A percentile compares a stretch with the other conserved stretches of the same genome.
Conservation (phyloP, 805 yeast genomes). For the Candida anglica region DNA sequence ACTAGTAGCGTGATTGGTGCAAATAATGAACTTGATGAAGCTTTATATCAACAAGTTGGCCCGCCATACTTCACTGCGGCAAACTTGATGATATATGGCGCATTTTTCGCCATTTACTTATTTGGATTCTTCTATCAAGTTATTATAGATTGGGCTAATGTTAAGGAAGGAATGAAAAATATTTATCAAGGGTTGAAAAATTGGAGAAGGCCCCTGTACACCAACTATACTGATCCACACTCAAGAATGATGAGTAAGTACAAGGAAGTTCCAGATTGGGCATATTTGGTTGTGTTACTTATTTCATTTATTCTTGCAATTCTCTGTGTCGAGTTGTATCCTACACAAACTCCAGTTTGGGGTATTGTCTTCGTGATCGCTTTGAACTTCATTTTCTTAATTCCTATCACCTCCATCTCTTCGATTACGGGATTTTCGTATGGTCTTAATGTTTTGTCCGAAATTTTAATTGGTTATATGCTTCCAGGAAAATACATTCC, state of each 20-base stretch:
- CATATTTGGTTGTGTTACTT: constrained; percentile 4
- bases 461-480: constrained; percentile 35
- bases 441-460: constrained; percentile 14
- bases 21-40: constrained; percentile 22
- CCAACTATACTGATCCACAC: constrained; percentile 43
- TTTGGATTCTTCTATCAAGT: constrained; percentile 18
- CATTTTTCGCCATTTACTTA: constrained; percentile 23
- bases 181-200: constrained; percentile 5
- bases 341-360: constrained; percentile 31
- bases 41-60: constrained; percentile 18
- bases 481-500: constrained; percentile 40
- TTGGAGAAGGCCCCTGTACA: constrained; percentile 12
- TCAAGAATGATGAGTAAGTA: constrained; percentile 52
- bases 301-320: constrained; percentile 19
- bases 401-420: constrained; percentile 14
- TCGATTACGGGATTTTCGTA: constrained; percentile 11
- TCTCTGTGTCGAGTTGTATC: constrained; percentile 41
- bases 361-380: constrained; percentile 28
- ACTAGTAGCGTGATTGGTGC: constrained; percentile 39
- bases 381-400: constrained; percentile 16
- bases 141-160: constrained; percentile 8
- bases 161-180: background rate
- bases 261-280: constrained; percentile 10
- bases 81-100: constrained; percentile 23
- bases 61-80: constrained; percentile 30